These are phyloP conservation scores for Solanum dulcamara DNA, from an alignment of 257 asterid species.

Conservation along the genomic window DNA sequence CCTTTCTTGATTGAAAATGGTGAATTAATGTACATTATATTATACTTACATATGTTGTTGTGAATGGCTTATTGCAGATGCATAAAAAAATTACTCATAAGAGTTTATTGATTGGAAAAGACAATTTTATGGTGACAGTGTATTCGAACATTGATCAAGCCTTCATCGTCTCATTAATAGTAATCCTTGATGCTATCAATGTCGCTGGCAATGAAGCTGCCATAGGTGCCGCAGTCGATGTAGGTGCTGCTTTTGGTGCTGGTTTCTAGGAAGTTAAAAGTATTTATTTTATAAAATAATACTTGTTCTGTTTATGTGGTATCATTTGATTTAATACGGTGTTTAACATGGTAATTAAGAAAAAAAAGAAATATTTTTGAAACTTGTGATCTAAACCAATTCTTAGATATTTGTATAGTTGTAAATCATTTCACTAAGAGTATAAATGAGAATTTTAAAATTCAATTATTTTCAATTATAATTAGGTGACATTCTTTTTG, in stretches of 20 bases:
- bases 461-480: too few relatives aligned
- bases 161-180: conserved; percentile 14
- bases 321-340: too few relatives aligned
- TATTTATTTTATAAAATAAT: too few relatives aligned
- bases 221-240: not conserved
- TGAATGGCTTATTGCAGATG: not conserved
- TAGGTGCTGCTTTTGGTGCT: not conserved
- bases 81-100: not conserved
- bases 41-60: not conserved
- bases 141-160: conserved; percentile 26
- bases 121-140: conserved; percentile 5
- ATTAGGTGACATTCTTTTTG: too few relatives aligned
- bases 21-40: not conserved
- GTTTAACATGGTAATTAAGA: too few relatives aligned
- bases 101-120: not conserved
- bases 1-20: not conserved
- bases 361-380: too few relatives aligned
- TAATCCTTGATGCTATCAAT: conserved; percentile 13
- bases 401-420: too few relatives aligned
- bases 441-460: too few relatives aligned
- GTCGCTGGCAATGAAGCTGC: not conserved
- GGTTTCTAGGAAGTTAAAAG: not conserved
- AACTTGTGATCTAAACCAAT: too few relatives aligned
- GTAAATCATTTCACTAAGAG: too few relatives aligned
- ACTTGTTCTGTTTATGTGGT: too few relatives aligned